Evolutionary conservation across 2,329 filamentous ascomycete species (phyloP).

Genomic region (Ustulina deusta): DNA sequence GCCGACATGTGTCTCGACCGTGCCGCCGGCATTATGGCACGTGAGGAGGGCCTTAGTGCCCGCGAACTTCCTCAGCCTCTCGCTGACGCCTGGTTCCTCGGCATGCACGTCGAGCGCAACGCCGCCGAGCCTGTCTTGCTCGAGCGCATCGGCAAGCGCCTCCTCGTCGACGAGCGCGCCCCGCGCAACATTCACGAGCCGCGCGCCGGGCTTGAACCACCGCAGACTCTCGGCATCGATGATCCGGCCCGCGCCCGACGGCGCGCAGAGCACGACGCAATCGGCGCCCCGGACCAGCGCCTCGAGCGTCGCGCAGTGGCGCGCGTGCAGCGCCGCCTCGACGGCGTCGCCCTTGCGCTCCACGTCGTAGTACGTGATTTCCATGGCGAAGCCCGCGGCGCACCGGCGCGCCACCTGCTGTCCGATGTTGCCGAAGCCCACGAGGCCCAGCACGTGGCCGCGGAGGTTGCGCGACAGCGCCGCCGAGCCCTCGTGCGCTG

Average conservation of each 20-base stretch:
- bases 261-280: constrained; percentile 72
- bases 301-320: constrained; percentile 63
- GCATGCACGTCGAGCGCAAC: constrained; percentile 75
- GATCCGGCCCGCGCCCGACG: constrained; percentile 60
- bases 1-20: constrained; percentile 73
- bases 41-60: constrained; percentile 66
- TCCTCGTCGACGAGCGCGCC: constrained; percentile 74
- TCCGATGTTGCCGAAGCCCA: constrained; percentile 77
- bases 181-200: constrained; percentile 75
- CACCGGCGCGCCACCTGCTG: constrained; percentile 71
- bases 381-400: constrained; percentile 72
- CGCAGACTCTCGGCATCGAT: constrained; percentile 62
- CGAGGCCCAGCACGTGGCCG: constrained; percentile 70
- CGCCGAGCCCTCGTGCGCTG: constrained; percentile 70
- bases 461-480: constrained; percentile 73
- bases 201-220: constrained; percentile 64
- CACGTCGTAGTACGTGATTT: constrained; percentile 72
- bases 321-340: constrained; percentile 58
- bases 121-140: constrained; percentile 61
- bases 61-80: constrained; percentile 57
- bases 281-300: constrained; percentile 66
- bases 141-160: constrained; percentile 70
- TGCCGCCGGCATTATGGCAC: constrained; percentile 76
- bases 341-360: constrained; percentile 59
- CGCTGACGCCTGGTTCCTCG: constrained; percentile 67